These are phyloP conservation scores for Botrytis pseudocinerea DNA, from an alignment of 2,329 filamentous ascomycete species.

Conservation along the genomic window DNA sequence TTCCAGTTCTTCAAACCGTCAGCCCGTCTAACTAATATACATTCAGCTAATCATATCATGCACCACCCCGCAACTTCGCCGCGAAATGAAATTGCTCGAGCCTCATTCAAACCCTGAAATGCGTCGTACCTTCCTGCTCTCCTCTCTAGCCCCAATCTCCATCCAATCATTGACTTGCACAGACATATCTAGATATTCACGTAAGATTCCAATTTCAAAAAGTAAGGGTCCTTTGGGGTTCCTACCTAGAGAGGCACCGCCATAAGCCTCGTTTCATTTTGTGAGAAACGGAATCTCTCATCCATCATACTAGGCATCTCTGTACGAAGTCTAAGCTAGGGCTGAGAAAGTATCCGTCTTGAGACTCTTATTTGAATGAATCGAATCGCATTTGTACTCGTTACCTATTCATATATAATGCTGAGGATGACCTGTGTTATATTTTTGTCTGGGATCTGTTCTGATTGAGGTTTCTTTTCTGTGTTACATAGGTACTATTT, in stretches of 20 bases:
- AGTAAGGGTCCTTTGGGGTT: not conserved
- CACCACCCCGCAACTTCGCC: not conserved
- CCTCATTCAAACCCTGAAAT: not conserved
- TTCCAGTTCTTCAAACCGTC: not conserved
- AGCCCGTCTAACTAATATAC: not conserved
- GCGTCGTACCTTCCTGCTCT: not conserved
- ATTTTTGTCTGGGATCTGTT: not conserved
- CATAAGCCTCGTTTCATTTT: not conserved
- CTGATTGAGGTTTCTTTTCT: not conserved
- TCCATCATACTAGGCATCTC: not conserved
- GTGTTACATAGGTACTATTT: not conserved
- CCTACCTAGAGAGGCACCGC: not conserved
- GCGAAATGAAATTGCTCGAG: conserved; percentile 8
- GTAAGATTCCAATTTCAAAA: not conserved
- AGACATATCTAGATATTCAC: not conserved
- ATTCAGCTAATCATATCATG: not conserved
- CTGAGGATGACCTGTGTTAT: not conserved
- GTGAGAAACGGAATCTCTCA: not conserved
- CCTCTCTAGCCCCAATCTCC: not conserved
- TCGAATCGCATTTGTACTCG: not conserved
- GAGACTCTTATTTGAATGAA: not conserved
- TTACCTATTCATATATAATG: not conserved
- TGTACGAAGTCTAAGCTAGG: not conserved
- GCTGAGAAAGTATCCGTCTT: not conserved
- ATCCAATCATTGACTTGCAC: not conserved